Percentiles rank a stretch among this genome's conserved stretches.
phyloP scores from a whole-genome alignment of 2,329 filamentous ascomycete genomes.

The Curvularia spicifera region DNA sequence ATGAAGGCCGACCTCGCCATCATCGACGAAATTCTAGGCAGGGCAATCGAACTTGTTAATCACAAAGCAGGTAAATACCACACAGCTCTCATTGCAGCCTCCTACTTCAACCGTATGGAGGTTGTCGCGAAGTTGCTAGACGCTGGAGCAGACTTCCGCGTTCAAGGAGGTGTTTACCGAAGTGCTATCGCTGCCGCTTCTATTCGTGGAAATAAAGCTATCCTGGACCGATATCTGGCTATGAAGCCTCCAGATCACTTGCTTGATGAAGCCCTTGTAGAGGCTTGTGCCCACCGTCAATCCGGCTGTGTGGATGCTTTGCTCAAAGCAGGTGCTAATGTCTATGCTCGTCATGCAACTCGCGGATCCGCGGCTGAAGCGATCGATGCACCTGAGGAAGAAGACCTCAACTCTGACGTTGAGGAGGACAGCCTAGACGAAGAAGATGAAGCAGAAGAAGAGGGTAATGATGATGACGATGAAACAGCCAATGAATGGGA shows the following conservation, averaged over 20 bases:
- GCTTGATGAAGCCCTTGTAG: conserved; percentile 32
- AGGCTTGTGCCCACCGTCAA: conserved; percentile 31
- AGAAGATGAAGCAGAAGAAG: background rate
- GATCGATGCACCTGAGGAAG: conserved; percentile 17
- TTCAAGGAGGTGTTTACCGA: conserved; percentile 25
- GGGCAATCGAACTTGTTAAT: conserved; percentile 26
- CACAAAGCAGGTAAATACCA: conserved; percentile 26
- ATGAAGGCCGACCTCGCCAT: conserved; percentile 23
- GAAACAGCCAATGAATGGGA: conserved; percentile 24
- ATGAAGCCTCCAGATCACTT: conserved; percentile 27
- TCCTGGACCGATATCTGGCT: conserved; percentile 24
- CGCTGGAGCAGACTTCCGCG: conserved; percentile 26
- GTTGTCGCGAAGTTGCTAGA: conserved; percentile 28
- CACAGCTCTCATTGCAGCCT: conserved; percentile 33
- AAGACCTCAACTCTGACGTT: conserved; percentile 29
- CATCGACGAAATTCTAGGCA: conserved; percentile 23
- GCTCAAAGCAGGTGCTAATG: conserved; percentile 29
- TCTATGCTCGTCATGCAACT: conserved; percentile 24
- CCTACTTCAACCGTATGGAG: conserved; percentile 26
- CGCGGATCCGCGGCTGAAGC: conserved; percentile 23
- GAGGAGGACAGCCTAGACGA: conserved; percentile 8
- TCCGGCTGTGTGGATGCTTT: conserved; percentile 25
- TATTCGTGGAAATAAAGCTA: conserved; percentile 23
- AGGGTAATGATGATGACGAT: background rate
- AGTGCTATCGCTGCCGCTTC: conserved; percentile 31